Evolutionary conservation across 1,139 yeast genomes (phyloP), one percentile per base, ranked within the genome.

Genomic region (Pichia kudriavzevii): DNA sequence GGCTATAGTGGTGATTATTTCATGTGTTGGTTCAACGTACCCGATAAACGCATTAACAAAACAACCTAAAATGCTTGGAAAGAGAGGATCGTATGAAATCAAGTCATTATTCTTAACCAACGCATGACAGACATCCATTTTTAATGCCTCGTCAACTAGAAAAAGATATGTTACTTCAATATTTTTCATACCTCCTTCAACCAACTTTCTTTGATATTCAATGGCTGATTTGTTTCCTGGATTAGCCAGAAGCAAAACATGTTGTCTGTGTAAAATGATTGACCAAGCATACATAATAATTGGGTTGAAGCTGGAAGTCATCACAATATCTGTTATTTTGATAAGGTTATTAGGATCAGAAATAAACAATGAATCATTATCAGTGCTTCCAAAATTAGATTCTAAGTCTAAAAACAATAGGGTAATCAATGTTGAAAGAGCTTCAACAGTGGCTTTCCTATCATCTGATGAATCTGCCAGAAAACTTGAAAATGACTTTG

Each of bases 221-320:
- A 30, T n/a, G 14, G 49, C 35, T 8, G 26, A 24, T 1, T 44
- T 35, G 30, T 48, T 31, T 8, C 45, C 33, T 2, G 63, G 58
- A 22, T 49, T 43, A 35, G 70, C 76, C 36, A 69, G 69, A 11
- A 72, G 53, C 20, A 72, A 55, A 28, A 68, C 60, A 4, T 69
- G 63, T 42, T 79, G 75, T 35, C 79, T 63, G 45, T 75, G 75
- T 7, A 79, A 52, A 5, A 79, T 59, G 15, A 82, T 70, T 10
- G 84, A 72, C 94, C 95, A 85, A 22, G 77, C 70, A 47, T 81
- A 79, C 32, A 72, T 55, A 2, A 78, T 59, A 4, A 79, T 60
- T 1, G 84, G 58, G 40, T 74, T 72, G 2, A 51, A 34, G 6
- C 42, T 43, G 15, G 52, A 32, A 7, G 42, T 34, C 12, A 47